These are phyloP conservation scores for Isatis tinctoria DNA, from an alignment of 345 rosid genomes.

Conservation along the genomic window DNA sequence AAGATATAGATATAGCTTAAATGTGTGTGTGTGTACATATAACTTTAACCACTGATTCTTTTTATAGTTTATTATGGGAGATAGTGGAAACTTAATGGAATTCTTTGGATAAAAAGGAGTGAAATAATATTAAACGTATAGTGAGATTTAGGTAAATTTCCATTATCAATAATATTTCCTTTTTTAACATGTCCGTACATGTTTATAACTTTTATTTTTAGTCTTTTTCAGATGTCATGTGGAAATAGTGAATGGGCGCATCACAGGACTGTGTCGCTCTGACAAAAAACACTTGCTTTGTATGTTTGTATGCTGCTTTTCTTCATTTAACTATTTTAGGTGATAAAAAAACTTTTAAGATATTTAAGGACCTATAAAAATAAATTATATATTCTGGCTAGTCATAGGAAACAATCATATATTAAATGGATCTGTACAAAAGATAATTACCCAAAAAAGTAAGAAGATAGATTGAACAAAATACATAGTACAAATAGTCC, in stretches of 20 bases:
- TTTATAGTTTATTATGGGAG: neutral
- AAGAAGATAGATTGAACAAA: conserved; percentile 7
- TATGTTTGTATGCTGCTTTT: conserved; percentile 7
- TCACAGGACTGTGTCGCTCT: conserved; percentile 24
- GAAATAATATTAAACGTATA: conserved; percentile 14
- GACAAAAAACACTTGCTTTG: conserved; percentile 22
- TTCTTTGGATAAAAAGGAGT: conserved; percentile 24
- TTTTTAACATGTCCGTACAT: conserved; percentile 28
- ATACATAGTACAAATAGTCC: conserved; percentile 31
- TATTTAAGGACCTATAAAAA: neutral
- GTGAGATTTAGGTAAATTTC: conserved; percentile 32
- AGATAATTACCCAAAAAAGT: conserved; percentile 21
- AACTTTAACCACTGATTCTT: neutral
- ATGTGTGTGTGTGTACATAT: neutral
- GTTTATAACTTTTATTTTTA: neutral
- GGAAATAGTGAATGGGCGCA: conserved; percentile 15
- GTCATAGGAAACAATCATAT: conserved; percentile 11
- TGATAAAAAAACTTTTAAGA: neutral
- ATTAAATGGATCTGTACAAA: conserved; percentile 9
- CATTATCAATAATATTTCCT: conserved; percentile 26
- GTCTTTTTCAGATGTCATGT: conserved; percentile 12
- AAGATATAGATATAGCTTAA: conserved; percentile 7
- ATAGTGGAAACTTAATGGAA: conserved; percentile 33
- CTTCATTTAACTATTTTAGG: neutral
- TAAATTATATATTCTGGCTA: neutral